These are phyloP conservation scores for Xylariaceae sp. DNA, from an alignment of 2,329 filamentous ascomycete genomes.

Conservation along the genomic window DNA sequence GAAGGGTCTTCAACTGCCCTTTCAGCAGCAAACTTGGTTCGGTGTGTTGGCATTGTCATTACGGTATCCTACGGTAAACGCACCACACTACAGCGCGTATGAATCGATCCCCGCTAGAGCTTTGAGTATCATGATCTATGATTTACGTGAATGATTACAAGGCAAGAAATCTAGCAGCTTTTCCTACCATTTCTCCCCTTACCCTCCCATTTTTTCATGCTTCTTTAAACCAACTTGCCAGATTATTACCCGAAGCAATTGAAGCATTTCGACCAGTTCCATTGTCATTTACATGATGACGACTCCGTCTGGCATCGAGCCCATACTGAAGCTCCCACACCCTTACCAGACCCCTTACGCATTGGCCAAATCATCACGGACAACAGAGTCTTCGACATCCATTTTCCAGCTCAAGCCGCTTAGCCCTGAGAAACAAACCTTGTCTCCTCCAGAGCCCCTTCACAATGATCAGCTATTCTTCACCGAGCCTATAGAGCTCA, in stretches of 20 bases:
- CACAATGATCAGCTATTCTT: slow-evolving; percentile 39
- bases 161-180: background rate
- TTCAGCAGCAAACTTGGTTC: no score
- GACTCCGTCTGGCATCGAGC: slow-evolving; percentile 29
- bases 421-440: slow-evolving; percentile 26
- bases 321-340: slow-evolving; percentile 46
- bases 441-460: slow-evolving; percentile 30
- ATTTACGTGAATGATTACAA: background rate
- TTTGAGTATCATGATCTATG: background rate
- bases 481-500: slow-evolving; percentile 43
- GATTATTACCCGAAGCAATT: background rate
- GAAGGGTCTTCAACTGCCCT: no score
- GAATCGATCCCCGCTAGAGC: no score
- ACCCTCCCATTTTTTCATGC: background rate
- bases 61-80: no score
- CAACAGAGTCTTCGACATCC: slow-evolving; percentile 21
- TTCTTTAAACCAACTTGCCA: background rate
- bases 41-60: no score
- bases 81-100: no score
- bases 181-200: background rate
- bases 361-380: slow-evolving; percentile 33
- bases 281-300: slow-evolving; percentile 17
- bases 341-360: slow-evolving; percentile 46
- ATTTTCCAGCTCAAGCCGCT: slow-evolving; percentile 35
- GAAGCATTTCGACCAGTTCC: background rate